Conservation (phyloP, 257 asterid species). For the Marsdenia floribunda region DNA sequence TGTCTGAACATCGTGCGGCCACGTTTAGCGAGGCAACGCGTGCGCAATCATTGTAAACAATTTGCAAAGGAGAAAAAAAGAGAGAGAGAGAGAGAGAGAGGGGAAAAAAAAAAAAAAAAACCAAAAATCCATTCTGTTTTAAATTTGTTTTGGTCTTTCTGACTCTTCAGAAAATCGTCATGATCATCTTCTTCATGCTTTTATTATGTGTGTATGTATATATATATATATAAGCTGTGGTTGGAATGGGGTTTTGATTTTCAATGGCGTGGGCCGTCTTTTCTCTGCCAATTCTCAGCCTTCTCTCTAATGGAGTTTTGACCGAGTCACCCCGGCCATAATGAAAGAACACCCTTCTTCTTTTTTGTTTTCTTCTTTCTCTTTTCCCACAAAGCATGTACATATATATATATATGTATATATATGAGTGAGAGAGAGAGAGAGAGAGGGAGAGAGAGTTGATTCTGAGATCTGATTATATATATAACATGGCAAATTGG, state of each 20-base stretch:
- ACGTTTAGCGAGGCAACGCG: conserved; percentile 38
- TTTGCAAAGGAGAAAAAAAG: background rate
- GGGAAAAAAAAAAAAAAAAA: too few species aligned
- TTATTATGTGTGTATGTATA: too few species aligned
- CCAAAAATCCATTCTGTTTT: background rate
- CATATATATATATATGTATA: too few species aligned
- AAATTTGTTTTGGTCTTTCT: background rate
- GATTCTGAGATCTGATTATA: background rate
- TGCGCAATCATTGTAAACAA: conserved; percentile 40
- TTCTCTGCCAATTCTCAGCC: background rate
- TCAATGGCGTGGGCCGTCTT: conserved; percentile 12
- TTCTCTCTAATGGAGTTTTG: background rate
- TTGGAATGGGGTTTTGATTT: background rate
- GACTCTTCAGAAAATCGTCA: conserved; percentile 4
- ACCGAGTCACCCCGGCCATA: background rate
- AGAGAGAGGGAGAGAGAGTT: too few species aligned
- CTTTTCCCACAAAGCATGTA: background rate
- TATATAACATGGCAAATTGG: background rate
- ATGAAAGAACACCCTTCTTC: too few species aligned
- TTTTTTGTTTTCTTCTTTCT: background rate
- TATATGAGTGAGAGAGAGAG: too few species aligned
- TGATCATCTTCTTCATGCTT: background rate
- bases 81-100: too few species aligned
- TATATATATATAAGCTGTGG: background rate
- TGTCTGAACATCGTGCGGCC: conserved; percentile 34